Evolutionary conservation across 805 yeast genomes (phyloP), one percentile per base, ranked within the genome.

Genomic region (Candida peoriensis): DNA sequence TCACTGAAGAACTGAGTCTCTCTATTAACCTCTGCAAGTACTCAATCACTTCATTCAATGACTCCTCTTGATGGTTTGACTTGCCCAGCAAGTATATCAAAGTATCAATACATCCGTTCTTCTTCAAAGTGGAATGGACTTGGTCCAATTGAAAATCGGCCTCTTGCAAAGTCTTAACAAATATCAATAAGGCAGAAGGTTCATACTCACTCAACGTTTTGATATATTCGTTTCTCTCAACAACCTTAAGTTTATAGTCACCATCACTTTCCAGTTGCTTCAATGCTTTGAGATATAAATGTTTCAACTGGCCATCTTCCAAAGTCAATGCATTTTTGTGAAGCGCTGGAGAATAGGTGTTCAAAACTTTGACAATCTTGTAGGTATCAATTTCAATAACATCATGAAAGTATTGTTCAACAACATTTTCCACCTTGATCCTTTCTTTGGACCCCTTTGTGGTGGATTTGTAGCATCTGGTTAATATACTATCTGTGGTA

Each of bases 351-450:
- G 32, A 28, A 17, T 42, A 46, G 19, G 28, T 36, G 34, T 51
- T 64, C 45, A 37, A 54, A 33, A 46, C 57, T 52, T 24, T 44
- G 26, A 15, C 54, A 38, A 36, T 55, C 45, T 47, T 53, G 28
- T 21, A 46, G 1, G 60, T 52, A 20, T 63, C 52, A 12, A 45
- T 39, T 14, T 55, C 61, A 23, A 46, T 51, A n/a, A 61, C 33
- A 2, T 53, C 45, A 2, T 32, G 13, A 34, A 48, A 36, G 12
- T 44, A 36, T 0, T 39, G 20, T 13, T 31, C 27, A 8, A 50
- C 40, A 13, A 54, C 46, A 3, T 36, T 37, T 9, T 43, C 37
- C 15, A 50, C 37, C 7, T 33, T 34, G 5, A 8, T 25, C 41
- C 52, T 39, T 15, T 51, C 55, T 15, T 37, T 46, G n/a, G 47